A percentile compares a stretch with the other conserved stretches of the same genome.
Conservation (phyloP, 192 early-diverging fungal species). For the Funneliformis geosporum region DNA sequence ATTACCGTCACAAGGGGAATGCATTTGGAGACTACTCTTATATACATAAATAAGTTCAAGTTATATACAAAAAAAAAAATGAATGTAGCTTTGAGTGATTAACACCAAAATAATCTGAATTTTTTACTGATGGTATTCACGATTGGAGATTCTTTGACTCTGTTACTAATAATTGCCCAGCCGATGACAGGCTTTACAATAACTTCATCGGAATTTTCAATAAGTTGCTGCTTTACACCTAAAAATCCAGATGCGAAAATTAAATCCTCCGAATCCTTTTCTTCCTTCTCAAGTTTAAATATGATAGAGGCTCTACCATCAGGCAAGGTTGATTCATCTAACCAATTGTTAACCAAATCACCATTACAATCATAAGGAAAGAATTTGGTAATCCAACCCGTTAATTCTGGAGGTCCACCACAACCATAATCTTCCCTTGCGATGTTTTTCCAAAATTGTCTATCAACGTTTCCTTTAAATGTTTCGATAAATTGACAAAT, state of each 20-base stretch:
- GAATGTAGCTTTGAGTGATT: background rate
- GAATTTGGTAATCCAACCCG: slow-evolving; percentile 10
- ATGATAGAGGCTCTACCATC: background rate
- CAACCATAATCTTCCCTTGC: slow-evolving; percentile 15
- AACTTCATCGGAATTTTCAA: slow-evolving; percentile 15
- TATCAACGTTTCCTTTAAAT: slow-evolving; percentile 14
- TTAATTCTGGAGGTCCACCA: slow-evolving; percentile 3
- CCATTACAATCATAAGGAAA: slow-evolving; percentile 17
- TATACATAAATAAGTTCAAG: no score
- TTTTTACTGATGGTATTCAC: background rate
- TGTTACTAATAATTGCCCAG: slow-evolving; percentile 9
- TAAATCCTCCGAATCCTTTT: background rate
- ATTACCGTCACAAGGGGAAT: no score
- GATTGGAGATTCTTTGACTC: background rate
- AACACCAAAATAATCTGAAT: background rate
- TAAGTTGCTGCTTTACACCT: slow-evolving; percentile 2
- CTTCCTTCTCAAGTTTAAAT: background rate
- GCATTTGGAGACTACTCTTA: no score
- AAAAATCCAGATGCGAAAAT: slow-evolving; percentile 6
- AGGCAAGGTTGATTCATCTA: background rate
- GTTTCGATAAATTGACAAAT: slow-evolving; percentile 22
- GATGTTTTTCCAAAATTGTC: slow-evolving; percentile 29
- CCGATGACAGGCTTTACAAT: slow-evolving; percentile 8
- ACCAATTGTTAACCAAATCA: background rate
- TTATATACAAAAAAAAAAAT: no score